Evolutionary conservation across 352 stramenopile genomes (phyloP), one percentile per base, ranked within the genome.

Genomic region (Labyrinthula sp.): DNA sequence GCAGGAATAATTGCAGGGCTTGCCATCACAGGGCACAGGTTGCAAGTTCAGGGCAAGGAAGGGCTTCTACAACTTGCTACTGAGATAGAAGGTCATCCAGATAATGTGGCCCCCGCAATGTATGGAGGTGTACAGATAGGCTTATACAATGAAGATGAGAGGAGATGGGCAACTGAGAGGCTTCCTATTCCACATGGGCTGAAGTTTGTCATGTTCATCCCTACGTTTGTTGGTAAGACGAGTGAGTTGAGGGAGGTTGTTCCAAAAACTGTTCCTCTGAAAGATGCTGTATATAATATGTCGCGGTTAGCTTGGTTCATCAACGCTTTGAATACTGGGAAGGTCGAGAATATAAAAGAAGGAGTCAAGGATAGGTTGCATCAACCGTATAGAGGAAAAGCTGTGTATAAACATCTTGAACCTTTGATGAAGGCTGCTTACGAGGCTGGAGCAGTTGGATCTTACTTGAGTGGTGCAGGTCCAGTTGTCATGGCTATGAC

Each of bases 181-280:
- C 80, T 95, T 27, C 71, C 84, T 52, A 81, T 86, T 57, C 86
- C 86, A 6, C 64, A 86, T n/a, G 84, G 82, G 1, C 68, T 94
- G 48, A 84, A 95, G 69, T 84, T 89, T 59, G 83, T 98, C 38
- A 77, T 95, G 52, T 96, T 96, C 61, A 95, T 98, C 59, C 89
- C 89, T 0, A 77, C 95, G 58, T 80, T 90, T 49, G 90, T 91
- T 17, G 87, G 87, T 18, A 92, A 92, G 56, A 91, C 79, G 28
- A 83, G 66, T 45, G 77, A 82, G 34, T 74, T 76, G 17, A 69
- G 79, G n/a, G 74, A 75, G 25, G 90, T 96, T 28, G 67, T 98
- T 14, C 69, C 74, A 14, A 61, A 70, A 21, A 78, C 78, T 50
- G 63, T 90, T 14, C 57, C 57, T 28, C 73, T 87, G 46, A 72